These are phyloP conservation scores for Agrocybe pediades DNA, from an alignment of 768 basidiomycete genomes.

Conservation along the genomic window DNA sequence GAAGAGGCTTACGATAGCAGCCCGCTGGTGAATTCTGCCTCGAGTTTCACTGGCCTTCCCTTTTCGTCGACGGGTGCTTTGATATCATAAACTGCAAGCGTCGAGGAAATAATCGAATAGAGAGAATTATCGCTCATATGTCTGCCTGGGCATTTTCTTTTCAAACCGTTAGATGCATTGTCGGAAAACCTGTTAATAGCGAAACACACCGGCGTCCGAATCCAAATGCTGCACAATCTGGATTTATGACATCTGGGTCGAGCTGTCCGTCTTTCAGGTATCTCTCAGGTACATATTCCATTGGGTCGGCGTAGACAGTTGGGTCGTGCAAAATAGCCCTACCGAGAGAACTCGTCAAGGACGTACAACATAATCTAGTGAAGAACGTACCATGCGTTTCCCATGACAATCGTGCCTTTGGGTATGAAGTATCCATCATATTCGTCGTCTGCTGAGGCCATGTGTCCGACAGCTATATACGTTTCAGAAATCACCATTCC, in stretches of 20 bases:
- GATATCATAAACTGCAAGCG: not conserved
- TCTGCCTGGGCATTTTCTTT: conserved; percentile 15
- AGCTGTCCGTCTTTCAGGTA: conserved; percentile 22
- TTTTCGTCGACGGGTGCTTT: not conserved
- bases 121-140: conserved; percentile 3
- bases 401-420: conserved; percentile 28
- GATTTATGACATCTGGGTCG: conserved; percentile 12
- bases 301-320: conserved; percentile 30
- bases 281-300: conserved; percentile 31
- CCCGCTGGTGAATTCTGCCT: not conserved
- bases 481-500: too few relatives aligned
- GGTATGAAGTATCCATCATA: conserved; percentile 37
- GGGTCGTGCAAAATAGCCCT: conserved; percentile 38
- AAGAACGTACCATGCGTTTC: conserved; percentile 28
- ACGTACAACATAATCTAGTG: not conserved
- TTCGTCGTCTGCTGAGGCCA: conserved; percentile 27
- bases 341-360: conserved; percentile 14
- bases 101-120: not conserved
- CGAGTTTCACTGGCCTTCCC: not conserved
- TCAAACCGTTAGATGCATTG: not conserved
- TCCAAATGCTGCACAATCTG: conserved; percentile 18
- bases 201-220: conserved; percentile 21
- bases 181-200: not conserved
- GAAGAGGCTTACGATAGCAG: not conserved
- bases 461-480: conserved; percentile 29